Evolutionary conservation across 2,329 filamentous ascomycete genomes (phyloP), one percentile per base, ranked within the genome.

Genomic region (Leptographium lundbergii): DNA sequence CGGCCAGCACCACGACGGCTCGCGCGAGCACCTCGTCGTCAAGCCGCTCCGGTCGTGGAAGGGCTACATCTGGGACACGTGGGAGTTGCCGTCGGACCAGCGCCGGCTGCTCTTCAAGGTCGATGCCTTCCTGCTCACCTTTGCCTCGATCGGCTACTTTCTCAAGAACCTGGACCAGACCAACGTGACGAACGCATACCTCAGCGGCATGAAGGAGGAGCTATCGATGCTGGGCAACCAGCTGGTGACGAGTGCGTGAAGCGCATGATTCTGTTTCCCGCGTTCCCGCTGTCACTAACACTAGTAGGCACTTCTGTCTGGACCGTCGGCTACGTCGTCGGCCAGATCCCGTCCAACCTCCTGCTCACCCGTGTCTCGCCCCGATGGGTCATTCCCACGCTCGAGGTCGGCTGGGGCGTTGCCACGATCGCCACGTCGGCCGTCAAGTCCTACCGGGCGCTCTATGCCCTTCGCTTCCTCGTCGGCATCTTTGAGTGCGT

Each of bases 401-500:
- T 66, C 27, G 69, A 69, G 60, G 59, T 70, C 34, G 68, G 67
- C n/a, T 70, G 69, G 67, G 68, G 65, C 7, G 47, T 67, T 14
- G 61, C 62, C 14, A 66, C 64, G 3, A 61, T 67, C 6, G 59
- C 60, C 53, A 65, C 63, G 1, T 57, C 66, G 3, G 47, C 59
- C 9, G 62, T 64, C 25, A 66, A 69, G 42, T 66, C 65, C 0
- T 67, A 67, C 52, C 59, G 63, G 7, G 59, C 63, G 25, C 71
- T 76, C 34, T 77, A 76, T 24, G 74, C 74, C 2, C 69, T 84
- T 0, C 74, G 81, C 7, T 77, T 82, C 59, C 72, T 81, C 51
- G 74, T 82, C 34, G 81, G 81, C 53, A 66, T 81, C 0, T 75
- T 81, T 48, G 81, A 82, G 66, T 75, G 75, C 6, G 76, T 57